These are phyloP conservation scores for Amylocarpus encephaloides DNA, from an alignment of 2,329 filamentous ascomycete species.

Conservation along the genomic window DNA sequence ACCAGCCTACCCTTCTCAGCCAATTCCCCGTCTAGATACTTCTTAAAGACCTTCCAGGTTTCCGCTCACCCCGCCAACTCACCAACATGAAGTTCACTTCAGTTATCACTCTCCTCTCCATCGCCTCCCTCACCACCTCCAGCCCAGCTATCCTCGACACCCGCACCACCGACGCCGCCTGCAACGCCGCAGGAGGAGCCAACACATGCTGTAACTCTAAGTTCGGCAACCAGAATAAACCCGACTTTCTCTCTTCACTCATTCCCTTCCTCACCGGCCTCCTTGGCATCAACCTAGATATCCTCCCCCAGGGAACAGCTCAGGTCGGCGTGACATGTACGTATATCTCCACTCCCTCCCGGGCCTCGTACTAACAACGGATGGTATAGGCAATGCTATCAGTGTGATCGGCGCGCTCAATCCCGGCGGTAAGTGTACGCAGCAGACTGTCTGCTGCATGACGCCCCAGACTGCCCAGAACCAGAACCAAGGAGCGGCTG, in stretches of 20 bases:
- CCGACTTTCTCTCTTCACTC: background rate
- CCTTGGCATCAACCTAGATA: background rate
- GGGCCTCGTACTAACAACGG: no score
- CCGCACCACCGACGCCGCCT: background rate
- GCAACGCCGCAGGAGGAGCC: background rate
- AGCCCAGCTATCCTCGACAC: constrained; percentile 10
- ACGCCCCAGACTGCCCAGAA: background rate
- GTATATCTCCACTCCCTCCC: background rate
- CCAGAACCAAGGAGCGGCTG: background rate
- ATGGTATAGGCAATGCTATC: no score
- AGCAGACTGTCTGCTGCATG: background rate
- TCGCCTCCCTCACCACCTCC: constrained; percentile 19
- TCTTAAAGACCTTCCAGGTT: background rate
- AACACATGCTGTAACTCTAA: background rate
- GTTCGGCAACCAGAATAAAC: background rate
- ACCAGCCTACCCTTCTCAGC: background rate
- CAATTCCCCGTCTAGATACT: background rate
- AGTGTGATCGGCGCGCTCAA: background rate
- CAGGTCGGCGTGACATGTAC: background rate
- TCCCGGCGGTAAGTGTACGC: background rate
- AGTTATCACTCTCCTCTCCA: constrained; percentile 18
- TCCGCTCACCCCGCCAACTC: background rate
- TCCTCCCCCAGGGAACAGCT: background rate
- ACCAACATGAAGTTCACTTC: constrained; percentile 27
- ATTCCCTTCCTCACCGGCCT: background rate